Evolutionary conservation across 208 protist species (phyloP), one percentile per base, ranked within the genome.

Genomic region (Acanthamoeba culbertsoni): DNA sequence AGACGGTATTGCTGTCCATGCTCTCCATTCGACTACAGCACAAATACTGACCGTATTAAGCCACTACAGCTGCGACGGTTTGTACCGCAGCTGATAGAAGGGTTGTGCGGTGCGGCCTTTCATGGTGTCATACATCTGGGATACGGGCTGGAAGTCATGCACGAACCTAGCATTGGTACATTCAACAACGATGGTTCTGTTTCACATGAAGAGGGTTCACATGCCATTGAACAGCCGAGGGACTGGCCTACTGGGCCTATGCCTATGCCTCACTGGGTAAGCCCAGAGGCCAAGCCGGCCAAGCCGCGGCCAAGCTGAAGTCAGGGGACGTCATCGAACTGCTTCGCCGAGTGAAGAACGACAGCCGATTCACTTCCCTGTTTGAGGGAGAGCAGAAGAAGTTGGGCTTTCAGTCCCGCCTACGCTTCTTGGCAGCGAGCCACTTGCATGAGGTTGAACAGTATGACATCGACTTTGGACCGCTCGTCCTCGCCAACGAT

Each of bases 91-190:
- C 35, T 89, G 35, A n/a, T 89, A 26, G 48, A 89, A 62, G 79
- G 79, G 4, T 23, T 89, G 28, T 63, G 40, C 37, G 79, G 79
- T 42, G 26, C 79, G 53, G 79, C 79, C 79, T 89, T 89, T 33
- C 79, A 89, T 51, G 79, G 79, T 31, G 45, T 89, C 45, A 51
- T 89, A 20, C 79, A 89, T n/a, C 79, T 89, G 31, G 79, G 79
- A 20, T 89, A 89, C 59, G 79, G 42, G 1, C 53, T 89, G 28
- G 79, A 89, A 51, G 43, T 35, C 26, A 43, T 62, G 31, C 42
- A 89, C 40, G 79, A 40, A 18, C 40, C 26, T 35, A 82, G 59
- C 79, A 89, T 89, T 31, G 79, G 48, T 89, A 62, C 31, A 16
- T 26, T 20, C 3, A 16, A 0, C 53, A 1, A 28, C 2, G 53